Base-by-base conservation (phyloP, 2,329 filamentous ascomycete species). In the Cadophora sp. region DNA sequence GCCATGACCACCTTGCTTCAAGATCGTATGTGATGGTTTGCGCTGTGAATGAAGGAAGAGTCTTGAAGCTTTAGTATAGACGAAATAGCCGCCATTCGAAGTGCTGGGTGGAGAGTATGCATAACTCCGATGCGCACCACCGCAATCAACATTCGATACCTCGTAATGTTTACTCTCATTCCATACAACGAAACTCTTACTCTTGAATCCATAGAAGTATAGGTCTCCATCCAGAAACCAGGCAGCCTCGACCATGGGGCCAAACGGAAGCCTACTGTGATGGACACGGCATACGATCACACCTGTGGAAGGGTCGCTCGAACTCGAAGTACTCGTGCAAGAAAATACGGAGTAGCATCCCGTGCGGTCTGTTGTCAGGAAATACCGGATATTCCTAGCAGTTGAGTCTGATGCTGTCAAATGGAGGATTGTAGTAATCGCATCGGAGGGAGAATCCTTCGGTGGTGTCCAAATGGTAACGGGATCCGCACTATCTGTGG, bases 91-190 rank as follows among this genome's bases (percentile, higher is more conserved):
- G 50, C 80, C 81, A 51, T 75, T 75, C 0, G 72, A 68, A 16
- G 59, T n/a, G 1, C 69, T 68, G 0, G 71, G 37, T 4, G 74
- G 67, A 6, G 72, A 75, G 62, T 79, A 92, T 2, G 87, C 86
- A 84, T 93, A 97, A 37, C 86, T 89, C 65, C 95, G 87, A 76
- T 97, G 93, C 0, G 89, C 90, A 40, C 95, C 95, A 65, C 94
- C 95, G 76, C 95, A 97, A 60, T 94, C 89, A 34, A 97, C 84
- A 0, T 83, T 85, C 65, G 91, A 86, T 19, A 95, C 79, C 74
- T 95, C 91, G 66, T 88, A 85, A 68, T 92, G 89, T 1, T 82
- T 82, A 0, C 87, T 89, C 76, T 92, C 89, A 77, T 97, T 92
- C 87, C 92, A 96, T 11, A 95, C 85, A 14, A 97, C 83, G 76